Base-by-base conservation (phyloP, 2,329 filamentous ascomycete species). In the Blastomyces percursus region DNA sequence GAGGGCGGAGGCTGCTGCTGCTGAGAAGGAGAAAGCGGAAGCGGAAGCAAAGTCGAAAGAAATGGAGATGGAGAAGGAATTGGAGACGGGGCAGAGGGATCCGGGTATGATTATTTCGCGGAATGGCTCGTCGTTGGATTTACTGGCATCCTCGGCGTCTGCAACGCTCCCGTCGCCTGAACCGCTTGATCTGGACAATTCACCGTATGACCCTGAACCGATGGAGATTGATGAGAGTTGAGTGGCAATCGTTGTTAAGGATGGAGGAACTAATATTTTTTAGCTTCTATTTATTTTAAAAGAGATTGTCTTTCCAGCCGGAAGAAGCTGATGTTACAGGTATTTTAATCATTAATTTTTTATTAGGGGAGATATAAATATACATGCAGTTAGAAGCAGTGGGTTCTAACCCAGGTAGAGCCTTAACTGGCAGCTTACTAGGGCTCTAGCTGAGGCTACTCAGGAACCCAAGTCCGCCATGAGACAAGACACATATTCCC, bases 151-250 rank as follows among this genome's bases (percentile, higher is more conserved):
- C 14, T 56, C 54, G 32, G 21, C 54, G 9, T 56, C 54, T 56
- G 35, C 35, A 5, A 38, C 21, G 35, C 54, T 38, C 19, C 19
- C 54, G 40, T 38, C n/a, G 35, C 54, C 54, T 24, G 32, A 38
- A 14, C 32, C 54, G 3, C 54, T 40, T 24, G 54, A 56, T 42
- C n/a, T 56, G 32, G n/a, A 38, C n/a, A n/a, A n/a, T 38, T 56
- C 54, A 24, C 54, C 19, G 3, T 38, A 62, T 59, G 65, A 67
- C 50, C 63, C 64, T n/a, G 70, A 71, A 66, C 64, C 67, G 21
- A 73, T 73, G 71, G 71, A 73, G 32, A 69, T 73, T 62, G 71
- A 72, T 56, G 40, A 40, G 21, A 30, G 4, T 12, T 38, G 57
- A 46, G 27, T 19, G 8, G 12, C 27, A 6, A 4, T 35, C 19